phyloP scores from a whole-genome alignment of 2,329 filamentous ascomycete species.

The Bipolaris cookei region DNA sequence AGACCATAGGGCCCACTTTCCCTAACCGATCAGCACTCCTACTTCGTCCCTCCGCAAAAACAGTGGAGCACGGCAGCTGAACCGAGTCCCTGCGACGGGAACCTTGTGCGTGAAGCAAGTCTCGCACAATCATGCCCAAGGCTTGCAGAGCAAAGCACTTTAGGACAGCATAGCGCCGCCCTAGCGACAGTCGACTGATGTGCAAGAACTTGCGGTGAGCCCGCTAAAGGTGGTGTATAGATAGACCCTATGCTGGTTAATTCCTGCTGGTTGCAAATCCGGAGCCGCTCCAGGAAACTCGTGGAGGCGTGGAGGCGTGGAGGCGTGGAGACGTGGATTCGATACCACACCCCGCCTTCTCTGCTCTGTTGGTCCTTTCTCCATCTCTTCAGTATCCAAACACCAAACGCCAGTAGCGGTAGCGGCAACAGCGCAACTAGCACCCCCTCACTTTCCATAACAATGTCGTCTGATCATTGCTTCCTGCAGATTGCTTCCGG shows the following conservation, averaged over 20 bases:
- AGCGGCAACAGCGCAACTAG: slow-evolving; percentile 4
- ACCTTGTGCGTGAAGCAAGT: slow-evolving; percentile 15
- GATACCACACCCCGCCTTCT: slow-evolving; percentile 3
- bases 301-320: slow-evolving; percentile 17
- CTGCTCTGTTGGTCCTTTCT: background rate
- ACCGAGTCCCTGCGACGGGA: slow-evolving; percentile 15
- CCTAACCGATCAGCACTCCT: slow-evolving; percentile 7
- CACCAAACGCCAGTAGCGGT: background rate
- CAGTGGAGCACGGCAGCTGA: slow-evolving; percentile 25
- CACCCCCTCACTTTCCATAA: background rate
- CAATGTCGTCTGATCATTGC: slow-evolving; percentile 9
- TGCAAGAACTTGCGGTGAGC: slow-evolving; percentile 7
- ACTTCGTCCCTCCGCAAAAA: slow-evolving; percentile 21
- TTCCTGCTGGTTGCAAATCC: background rate
- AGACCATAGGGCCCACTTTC: slow-evolving; percentile 18
- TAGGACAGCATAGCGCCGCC: slow-evolving; percentile 8
- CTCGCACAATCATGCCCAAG: slow-evolving; percentile 5
- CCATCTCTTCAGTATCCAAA: slow-evolving; percentile 12
- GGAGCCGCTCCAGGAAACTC: slow-evolving; percentile 7
- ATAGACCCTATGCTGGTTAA: background rate
- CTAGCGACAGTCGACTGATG: background rate
- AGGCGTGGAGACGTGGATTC: slow-evolving; percentile 12
- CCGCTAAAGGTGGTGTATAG: background rate
- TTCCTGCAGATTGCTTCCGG: slow-evolving; percentile 5
- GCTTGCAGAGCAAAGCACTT: slow-evolving; percentile 3